These are phyloP conservation scores for Elaphomyces granulatus DNA, from an alignment of 495 filamentous ascomycete genomes.

Conservation along the genomic window DNA sequence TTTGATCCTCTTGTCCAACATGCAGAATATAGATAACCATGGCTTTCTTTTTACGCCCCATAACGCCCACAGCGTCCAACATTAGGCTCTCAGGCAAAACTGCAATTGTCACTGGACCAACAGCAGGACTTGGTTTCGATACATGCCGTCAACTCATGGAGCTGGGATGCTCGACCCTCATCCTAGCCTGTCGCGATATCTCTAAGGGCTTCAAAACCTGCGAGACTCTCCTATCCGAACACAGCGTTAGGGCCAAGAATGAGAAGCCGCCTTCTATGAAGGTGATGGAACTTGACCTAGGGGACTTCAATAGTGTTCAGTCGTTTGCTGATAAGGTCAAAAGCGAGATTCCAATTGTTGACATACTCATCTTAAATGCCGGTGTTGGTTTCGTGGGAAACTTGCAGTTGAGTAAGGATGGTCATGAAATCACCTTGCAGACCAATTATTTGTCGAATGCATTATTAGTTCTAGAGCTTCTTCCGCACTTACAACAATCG, in stretches of 20 bases:
- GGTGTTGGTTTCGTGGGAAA: conserved; percentile 14
- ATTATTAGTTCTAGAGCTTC: conserved; percentile 16
- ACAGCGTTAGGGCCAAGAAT: conserved; percentile 2
- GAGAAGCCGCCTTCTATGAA: conserved; percentile 9
- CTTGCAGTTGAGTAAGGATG: conserved; percentile 11
- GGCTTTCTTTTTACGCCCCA: no score
- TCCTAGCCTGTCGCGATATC: conserved; percentile 15
- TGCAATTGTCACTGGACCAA: conserved; percentile 14
- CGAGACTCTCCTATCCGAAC: conserved; percentile 4
- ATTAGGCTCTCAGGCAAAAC: conserved; percentile 13
- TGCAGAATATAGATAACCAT: no score
- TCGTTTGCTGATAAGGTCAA: conserved; percentile 12
- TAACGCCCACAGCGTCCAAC: no score
- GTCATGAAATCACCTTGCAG: conserved; percentile 19
- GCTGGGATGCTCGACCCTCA: conserved; percentile 6
- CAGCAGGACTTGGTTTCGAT: conserved; percentile 12
- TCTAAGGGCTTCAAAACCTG: conserved; percentile 10
- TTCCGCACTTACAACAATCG: conserved; percentile 17
- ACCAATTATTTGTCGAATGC: conserved; percentile 24
- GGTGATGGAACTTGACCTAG: conserved; percentile 15
- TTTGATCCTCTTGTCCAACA: no score
- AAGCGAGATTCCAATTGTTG: conserved; percentile 8
- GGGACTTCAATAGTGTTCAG: conserved; percentile 13
- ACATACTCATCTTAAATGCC: conserved; percentile 23
- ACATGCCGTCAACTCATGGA: conserved; percentile 9